Evolutionary conservation across 2,329 filamentous ascomycete genomes (phyloP), one percentile per base, ranked within the genome.

Genomic region (Fusarium haematococcum): DNA sequence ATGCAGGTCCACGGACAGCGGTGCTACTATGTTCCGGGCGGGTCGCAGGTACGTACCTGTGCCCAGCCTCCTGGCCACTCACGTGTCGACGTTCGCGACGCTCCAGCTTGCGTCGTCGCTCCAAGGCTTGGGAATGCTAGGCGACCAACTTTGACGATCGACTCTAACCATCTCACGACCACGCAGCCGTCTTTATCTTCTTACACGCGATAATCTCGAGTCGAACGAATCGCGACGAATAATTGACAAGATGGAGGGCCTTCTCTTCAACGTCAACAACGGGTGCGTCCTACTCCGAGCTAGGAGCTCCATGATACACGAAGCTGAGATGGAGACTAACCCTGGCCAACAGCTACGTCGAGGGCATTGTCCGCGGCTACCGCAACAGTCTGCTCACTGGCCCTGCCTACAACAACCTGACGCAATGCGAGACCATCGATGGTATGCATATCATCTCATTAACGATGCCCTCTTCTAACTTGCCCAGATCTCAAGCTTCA

Each of bases 381-480:
- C 93, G 96, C 82, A 99, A 98, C 85, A 91, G 93, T 80, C 93
- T 99, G 74, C 90, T 99, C 81, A 98, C 94, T 65, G 87, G 92
- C 84, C 89, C 94, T 82, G 97, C 96, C 87, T 99, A 99, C 87
- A 92, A 89, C 86, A 99, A 98, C 87, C 86, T 98, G 85, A 97
- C 94, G 73, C 96, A 98, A 89, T 98, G 96, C 90, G 96, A 98
- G 86, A 98, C 92, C 59, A 96, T 98, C 79, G 96, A 98, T 86
- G 96, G 96, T 97, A 85, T 78, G 88, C 78, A 67, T 14, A 7
- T 56, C 23, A n/a, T 33, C 39, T 37, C 32, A 35, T 65, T 14
- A 16, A 41, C 32, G 30, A 14, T 39, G 27, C 18, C 33, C 39
- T 45, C 23, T 62, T 63, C 76, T 79, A 48, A 79, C 48, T 52